Evolutionary conservation across 306 rosid genomes (phyloP).

Genomic region (Castanopsis chinensis): DNA sequence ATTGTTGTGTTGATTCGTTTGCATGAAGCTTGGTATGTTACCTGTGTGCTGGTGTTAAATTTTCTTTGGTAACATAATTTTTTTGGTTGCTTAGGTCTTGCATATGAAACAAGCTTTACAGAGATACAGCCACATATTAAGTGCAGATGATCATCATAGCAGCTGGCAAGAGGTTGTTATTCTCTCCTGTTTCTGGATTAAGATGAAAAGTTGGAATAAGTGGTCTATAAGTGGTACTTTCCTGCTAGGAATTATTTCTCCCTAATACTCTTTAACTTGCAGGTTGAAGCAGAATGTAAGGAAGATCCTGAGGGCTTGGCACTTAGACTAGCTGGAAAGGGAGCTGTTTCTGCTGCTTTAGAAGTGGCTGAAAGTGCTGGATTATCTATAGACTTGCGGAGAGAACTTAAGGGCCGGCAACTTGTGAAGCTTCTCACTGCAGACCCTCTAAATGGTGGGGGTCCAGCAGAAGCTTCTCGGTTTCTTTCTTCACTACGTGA

Average conservation of each 20-base stretch:
- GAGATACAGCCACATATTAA: conserved; percentile 80
- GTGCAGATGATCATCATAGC: conserved; percentile 79
- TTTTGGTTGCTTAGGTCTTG: conserved; percentile 61
- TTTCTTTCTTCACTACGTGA: conserved; percentile 95
- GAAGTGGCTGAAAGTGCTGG: conserved; percentile 98
- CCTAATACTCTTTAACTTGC: conserved; percentile 22
- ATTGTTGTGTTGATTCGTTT: conserved; percentile 6
- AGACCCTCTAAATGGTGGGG: conserved; percentile 97
- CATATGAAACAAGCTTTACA: conserved; percentile 86
- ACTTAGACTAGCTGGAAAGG: conserved; percentile 91
- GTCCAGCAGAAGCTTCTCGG: conserved; percentile 99
- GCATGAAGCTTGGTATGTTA: background rate
- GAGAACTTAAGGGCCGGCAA: conserved; percentile 96
- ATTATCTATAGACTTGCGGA: conserved; percentile 80
- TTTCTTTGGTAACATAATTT: conserved; percentile 29
- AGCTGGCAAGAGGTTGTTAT: conserved; percentile 96
- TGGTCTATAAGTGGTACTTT: background rate
- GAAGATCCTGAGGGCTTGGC: conserved; percentile 99
- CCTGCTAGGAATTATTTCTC: conserved; percentile 4
- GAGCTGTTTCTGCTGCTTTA: conserved; percentile 97
- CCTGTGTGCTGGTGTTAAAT: background rate
- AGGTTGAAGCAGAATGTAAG: conserved; percentile 98
- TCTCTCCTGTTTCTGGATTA: conserved; percentile 13
- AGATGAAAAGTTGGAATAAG: conserved; percentile 6
- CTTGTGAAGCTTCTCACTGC: conserved; percentile 99